A percentile compares a stretch with the other conserved stretches of the same genome.
Evolutionary conservation across 2,329 filamentous ascomycete species (phyloP).

Genomic region (Epichloe glyceriae): DNA sequence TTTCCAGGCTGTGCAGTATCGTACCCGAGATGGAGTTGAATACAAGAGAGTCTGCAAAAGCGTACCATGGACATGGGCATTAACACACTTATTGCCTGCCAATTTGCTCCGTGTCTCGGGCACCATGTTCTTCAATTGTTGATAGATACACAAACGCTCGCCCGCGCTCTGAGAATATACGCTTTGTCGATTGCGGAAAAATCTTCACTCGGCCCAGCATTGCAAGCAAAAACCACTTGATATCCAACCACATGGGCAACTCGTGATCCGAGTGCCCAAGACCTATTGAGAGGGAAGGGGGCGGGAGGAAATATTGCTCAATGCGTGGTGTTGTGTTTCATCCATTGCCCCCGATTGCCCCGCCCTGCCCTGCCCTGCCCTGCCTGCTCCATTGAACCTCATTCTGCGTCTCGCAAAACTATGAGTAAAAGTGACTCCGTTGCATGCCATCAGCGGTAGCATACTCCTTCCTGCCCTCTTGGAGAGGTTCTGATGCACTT

Average conservation of each 20-base stretch:
- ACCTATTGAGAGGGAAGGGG: not conserved
- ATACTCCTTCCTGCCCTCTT: slow-evolving; percentile 37
- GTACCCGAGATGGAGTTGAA: no score
- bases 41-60: no score
- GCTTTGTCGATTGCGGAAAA: not conserved
- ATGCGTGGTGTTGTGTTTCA: not conserved
- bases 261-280: not conserved
- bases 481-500: slow-evolving; percentile 24
- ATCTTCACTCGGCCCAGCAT: not conserved
- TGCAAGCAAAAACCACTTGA: not conserved
- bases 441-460: slow-evolving; percentile 43
- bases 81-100: not conserved
- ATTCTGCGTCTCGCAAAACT: slow-evolving; percentile 8
- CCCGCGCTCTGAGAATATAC: not conserved
- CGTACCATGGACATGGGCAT: no score
- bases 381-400: not conserved
- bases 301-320: not conserved
- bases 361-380: no score
- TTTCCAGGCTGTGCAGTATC: no score
- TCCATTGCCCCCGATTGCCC: no score
- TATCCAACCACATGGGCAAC: not conserved
- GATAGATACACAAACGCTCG: slow-evolving; percentile 1
- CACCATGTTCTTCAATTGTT: not conserved
- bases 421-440: slow-evolving; percentile 46
- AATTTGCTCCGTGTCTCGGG: not conserved